Conservation (phyloP, 441 rosid species). For the Raphanus hybrid region DNA sequence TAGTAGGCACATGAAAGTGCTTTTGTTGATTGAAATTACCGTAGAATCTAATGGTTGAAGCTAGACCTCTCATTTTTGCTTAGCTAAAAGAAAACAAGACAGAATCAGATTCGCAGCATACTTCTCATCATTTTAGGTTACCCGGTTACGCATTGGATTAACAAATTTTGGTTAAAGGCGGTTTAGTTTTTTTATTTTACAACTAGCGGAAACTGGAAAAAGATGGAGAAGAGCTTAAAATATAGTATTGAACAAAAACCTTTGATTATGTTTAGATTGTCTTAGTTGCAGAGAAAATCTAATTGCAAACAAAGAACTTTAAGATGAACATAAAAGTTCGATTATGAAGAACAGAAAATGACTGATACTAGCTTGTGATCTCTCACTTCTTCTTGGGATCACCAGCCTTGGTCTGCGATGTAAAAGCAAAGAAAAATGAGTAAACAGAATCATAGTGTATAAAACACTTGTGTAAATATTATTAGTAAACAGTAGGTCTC, state of each 20-base stretch:
- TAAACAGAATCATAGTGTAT: not conserved
- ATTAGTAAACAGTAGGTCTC: not conserved
- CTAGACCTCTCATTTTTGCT: no score
- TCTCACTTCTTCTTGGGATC: constrained; percentile 40
- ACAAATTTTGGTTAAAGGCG: no score
- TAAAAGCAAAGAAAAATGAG: not conserved
- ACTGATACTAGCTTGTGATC: constrained; percentile 3
- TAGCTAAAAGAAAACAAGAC: not conserved
- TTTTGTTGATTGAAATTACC: not conserved
- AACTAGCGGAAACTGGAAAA: not conserved
- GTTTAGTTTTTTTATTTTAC: not conserved
- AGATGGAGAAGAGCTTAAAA: not conserved
- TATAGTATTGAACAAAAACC: constrained; percentile 23
- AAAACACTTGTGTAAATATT: not conserved
- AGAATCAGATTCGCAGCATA: not conserved
- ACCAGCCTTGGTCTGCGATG: constrained; percentile 39
- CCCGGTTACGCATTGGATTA: not conserved
- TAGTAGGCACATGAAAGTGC: not conserved
- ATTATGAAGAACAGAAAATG: constrained; percentile 6
- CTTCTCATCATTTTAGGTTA: not conserved
- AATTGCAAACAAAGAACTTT: constrained; percentile 13
- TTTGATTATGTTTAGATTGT: constrained; percentile 16
- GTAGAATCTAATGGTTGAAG: not conserved
- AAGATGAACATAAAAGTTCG: constrained; percentile 11
- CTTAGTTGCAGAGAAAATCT: constrained; percentile 28